These are phyloP conservation scores for Aegilops bicornis DNA, from an alignment of 176 grass and related monocot genomes.

Conservation along the genomic window DNA sequence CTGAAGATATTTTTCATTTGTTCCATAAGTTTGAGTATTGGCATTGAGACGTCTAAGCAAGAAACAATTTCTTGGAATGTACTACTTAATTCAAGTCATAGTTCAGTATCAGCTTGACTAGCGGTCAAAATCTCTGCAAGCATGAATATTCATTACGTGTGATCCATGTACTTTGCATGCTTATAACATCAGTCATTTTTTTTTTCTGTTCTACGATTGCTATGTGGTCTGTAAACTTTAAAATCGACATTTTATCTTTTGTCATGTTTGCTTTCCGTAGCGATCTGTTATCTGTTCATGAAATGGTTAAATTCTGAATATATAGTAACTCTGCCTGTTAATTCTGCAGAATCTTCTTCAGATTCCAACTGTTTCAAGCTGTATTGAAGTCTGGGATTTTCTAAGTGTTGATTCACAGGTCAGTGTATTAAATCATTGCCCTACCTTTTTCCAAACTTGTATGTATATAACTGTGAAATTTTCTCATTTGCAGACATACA, in stretches of 20 bases:
- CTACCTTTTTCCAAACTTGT: neutral
- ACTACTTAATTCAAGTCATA: conserved; percentile 12
- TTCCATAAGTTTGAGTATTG: conserved; percentile 5
- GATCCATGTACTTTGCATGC: conserved; percentile 4
- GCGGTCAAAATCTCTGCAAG: conserved; percentile 13
- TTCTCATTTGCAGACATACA: conserved; percentile 75
- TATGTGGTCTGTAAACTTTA: conserved; percentile 19
- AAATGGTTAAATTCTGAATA: neutral
- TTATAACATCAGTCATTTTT: neutral
- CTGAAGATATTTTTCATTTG: conserved; percentile 21
- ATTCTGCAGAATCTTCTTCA: conserved; percentile 90
- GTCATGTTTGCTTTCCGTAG: conserved; percentile 6
- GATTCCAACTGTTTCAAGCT: conserved; percentile 87
- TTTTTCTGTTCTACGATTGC: conserved; percentile 18
- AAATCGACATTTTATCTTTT: neutral
- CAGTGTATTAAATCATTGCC: conserved; percentile 22
- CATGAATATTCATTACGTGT: conserved; percentile 16
- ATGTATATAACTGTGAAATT: conserved; percentile 8
- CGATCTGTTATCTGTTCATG: neutral
- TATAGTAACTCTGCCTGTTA: conserved; percentile 14
- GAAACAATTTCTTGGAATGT: conserved; percentile 18
- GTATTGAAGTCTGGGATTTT: conserved; percentile 99
- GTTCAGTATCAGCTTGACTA: conserved; percentile 1
- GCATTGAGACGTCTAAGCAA: neutral
- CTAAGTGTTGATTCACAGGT: conserved; percentile 94